Conservation (phyloP, 345 rosid species). For the Turnera subulata region DNA sequence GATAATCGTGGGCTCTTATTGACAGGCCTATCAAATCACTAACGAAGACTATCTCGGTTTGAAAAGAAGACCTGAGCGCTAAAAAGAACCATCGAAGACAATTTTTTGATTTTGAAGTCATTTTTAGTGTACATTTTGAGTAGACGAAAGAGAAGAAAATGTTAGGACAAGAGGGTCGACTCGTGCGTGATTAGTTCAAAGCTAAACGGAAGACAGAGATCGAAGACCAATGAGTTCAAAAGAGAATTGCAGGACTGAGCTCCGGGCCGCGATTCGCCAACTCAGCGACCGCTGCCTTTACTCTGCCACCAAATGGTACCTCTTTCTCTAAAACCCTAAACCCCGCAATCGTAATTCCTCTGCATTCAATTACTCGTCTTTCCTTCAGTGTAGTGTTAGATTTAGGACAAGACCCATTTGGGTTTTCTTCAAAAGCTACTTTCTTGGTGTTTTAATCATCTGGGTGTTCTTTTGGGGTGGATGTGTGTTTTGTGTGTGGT, state of each 20-base stretch:
- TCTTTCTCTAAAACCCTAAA: constrained; percentile 44
- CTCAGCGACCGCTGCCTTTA: constrained; percentile 83
- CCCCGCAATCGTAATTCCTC: constrained; percentile 4
- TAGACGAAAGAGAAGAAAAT: not conserved
- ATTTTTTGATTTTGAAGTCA: not conserved
- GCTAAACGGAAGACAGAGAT: not conserved
- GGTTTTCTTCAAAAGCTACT: too few relatives aligned
- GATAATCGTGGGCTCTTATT: too few relatives aligned
- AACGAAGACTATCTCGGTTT: too few relatives aligned
- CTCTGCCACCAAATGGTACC: constrained; percentile 86
- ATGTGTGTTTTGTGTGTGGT: not conserved
- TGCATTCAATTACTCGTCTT: too few relatives aligned
- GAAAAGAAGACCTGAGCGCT: too few relatives aligned
- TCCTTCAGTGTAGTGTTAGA: too few relatives aligned
- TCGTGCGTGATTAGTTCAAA: not conserved
- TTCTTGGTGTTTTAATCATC: not conserved
- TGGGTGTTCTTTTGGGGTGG: not conserved
- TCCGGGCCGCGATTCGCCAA: constrained; percentile 73
- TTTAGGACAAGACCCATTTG: too few relatives aligned
- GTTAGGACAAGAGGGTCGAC: not conserved
- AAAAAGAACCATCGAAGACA: not conserved
- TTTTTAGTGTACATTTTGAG: too few relatives aligned
- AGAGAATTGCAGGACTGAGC: constrained; percentile 76
- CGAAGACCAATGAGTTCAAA: constrained; percentile 58
- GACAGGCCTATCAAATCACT: too few relatives aligned